Conservation (phyloP, 2,329 filamentous ascomycete genomes). For the Aspergillus proliferans region DNA sequence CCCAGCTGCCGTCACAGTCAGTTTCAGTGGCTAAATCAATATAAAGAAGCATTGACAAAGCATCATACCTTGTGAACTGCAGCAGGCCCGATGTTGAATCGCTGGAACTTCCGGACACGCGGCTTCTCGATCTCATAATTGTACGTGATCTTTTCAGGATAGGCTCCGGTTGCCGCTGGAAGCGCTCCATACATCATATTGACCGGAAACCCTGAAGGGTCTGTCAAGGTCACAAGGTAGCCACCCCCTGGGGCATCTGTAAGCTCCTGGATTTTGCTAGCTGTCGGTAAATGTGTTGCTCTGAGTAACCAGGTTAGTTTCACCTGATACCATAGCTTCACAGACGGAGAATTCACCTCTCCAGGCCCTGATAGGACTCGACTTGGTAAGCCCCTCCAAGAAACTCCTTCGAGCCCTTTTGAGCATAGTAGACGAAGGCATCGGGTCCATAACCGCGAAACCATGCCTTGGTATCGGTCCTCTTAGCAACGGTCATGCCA, state of each 20-base stretch:
- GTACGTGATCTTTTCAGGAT: constrained; percentile 15
- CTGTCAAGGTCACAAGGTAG: constrained; percentile 14
- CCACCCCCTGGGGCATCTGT: constrained; percentile 19
- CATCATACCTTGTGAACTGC: constrained; percentile 25
- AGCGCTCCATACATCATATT: constrained; percentile 19
- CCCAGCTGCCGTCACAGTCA: constrained; percentile 10
- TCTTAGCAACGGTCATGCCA: constrained; percentile 21
- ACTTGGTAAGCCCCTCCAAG: constrained; percentile 55
- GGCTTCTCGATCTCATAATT: constrained; percentile 25
- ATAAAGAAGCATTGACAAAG: background rate
- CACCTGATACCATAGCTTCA: background rate
- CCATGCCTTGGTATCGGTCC: constrained; percentile 44
- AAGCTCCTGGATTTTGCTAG: constrained; percentile 47
- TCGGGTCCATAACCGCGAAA: constrained; percentile 57
- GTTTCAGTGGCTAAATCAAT: background rate
- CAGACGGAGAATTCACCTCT: constrained; percentile 12
- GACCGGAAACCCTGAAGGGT: constrained; percentile 9
- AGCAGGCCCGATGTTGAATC: constrained; percentile 24
- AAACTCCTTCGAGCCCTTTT: constrained; percentile 45
- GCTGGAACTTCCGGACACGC: constrained; percentile 21
- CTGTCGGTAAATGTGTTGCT: constrained; percentile 44
- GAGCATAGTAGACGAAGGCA: constrained; percentile 56
- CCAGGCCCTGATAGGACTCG: constrained; percentile 50
- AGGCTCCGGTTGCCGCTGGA: constrained; percentile 12
- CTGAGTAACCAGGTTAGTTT: constrained; percentile 8